A percentile compares a stretch with the other conserved stretches of the same genome.
phyloP scores from a whole-genome alignment of 306 rosid species.

The Casuarina glauca region DNA sequence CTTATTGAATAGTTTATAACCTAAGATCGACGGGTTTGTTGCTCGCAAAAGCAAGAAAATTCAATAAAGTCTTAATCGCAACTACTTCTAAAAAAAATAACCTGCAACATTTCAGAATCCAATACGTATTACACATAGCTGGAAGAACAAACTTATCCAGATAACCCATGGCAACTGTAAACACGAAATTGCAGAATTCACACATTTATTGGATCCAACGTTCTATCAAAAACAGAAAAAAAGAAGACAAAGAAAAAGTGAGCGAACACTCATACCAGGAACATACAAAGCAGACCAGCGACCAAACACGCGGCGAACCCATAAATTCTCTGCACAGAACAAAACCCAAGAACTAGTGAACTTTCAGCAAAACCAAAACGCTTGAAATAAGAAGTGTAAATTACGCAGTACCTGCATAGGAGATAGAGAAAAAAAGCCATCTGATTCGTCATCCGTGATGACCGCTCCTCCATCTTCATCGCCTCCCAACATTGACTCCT shows the following conservation, averaged over 20 bases:
- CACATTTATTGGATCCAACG: neutral
- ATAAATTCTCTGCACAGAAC: constrained; percentile 69
- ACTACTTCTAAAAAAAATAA: neutral
- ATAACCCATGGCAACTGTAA: neutral
- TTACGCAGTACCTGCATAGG: constrained; percentile 63
- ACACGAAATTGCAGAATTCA: neutral
- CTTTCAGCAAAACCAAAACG: constrained; percentile 14
- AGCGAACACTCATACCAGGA: constrained; percentile 61
- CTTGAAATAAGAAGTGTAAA: constrained; percentile 2
- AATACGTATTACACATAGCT: neutral
- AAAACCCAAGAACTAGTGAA: constrained; percentile 33
- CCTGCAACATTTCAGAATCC: neutral
- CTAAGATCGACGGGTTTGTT: neutral
- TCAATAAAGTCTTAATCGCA: neutral
- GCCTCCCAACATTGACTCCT: constrained; percentile 36
- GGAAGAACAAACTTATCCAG: neutral
- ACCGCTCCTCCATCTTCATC: constrained; percentile 54
- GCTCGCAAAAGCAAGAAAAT: neutral
- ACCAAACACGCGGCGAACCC: constrained; percentile 73
- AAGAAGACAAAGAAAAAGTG: neutral
- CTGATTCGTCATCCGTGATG: constrained; percentile 67
- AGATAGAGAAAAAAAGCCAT: constrained; percentile 60
- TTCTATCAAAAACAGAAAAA: neutral
- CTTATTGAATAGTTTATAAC: neutral
- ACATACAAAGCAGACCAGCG: constrained; percentile 72